phyloP scores from a whole-genome alignment of 306 rosid species.

The Amphicarpaea edgeworthii region DNA sequence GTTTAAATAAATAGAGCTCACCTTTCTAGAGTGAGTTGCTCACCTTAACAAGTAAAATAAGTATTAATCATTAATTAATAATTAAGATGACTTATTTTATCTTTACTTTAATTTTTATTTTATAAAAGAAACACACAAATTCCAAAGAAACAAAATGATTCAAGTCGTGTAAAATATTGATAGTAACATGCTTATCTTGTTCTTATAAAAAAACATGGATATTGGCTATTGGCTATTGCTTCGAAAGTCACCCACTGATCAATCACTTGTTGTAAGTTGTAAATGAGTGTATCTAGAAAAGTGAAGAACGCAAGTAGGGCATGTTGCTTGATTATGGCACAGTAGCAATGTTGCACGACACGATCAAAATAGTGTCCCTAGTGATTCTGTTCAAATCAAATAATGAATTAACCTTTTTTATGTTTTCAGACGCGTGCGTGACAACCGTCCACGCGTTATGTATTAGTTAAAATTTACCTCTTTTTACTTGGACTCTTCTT shows the following conservation, averaged over 20 bases:
- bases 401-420: not conserved
- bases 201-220: not conserved
- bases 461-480: not conserved
- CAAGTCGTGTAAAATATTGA: not conserved
- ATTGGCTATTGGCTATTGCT: not conserved
- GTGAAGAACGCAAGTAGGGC: not conserved
- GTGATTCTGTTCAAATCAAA: not conserved
- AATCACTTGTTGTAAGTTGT: not conserved
- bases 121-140: not conserved
- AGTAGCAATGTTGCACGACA: not conserved
- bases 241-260: not conserved
- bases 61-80: not conserved
- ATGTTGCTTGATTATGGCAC: not conserved
- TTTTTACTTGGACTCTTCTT: not conserved
- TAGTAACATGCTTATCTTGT: not conserved
- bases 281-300: conserved; percentile 13
- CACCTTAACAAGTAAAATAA: not conserved
- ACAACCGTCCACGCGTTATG: not conserved
- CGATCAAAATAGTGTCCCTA: not conserved
- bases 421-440: not conserved
- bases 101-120: not conserved
- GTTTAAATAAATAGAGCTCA: no score
- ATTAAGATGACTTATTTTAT: not conserved
- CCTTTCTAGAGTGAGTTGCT: not conserved
- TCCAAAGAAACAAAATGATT: not conserved